Conservation (phyloP, 1,284 basidiomycete species). For the Naganishia cerealis region DNA sequence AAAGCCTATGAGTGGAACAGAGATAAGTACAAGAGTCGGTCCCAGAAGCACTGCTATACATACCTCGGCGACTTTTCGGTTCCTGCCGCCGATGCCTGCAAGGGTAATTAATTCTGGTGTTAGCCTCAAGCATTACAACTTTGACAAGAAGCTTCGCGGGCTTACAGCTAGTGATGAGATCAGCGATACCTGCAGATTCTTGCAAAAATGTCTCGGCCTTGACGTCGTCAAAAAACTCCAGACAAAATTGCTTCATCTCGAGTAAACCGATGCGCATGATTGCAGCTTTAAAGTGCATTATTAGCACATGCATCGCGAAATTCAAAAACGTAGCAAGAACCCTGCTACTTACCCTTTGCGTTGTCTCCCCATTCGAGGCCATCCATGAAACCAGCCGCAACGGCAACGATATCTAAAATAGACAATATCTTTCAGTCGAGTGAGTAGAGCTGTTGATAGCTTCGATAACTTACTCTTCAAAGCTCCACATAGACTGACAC, state of each 20-base stretch:
- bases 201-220: constrained; percentile 59
- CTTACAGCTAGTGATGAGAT: constrained; percentile 62
- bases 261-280: constrained; percentile 61
- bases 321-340: background rate
- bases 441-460: background rate
- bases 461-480: constrained; percentile 56
- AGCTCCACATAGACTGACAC: constrained; percentile 61
- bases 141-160: background rate
- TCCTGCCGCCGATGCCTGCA: constrained; percentile 59
- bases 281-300: constrained; percentile 51
- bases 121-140: background rate
- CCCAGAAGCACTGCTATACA: constrained; percentile 31
- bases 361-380: constrained; percentile 62
- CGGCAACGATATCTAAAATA: constrained; percentile 56
- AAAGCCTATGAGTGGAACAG: constrained; percentile 54
- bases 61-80: constrained; percentile 54
- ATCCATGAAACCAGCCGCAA: constrained; percentile 61
- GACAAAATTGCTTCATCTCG: constrained; percentile 58
- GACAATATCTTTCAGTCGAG: background rate
- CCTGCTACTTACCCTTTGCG: constrained; percentile 55
- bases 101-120: background rate
- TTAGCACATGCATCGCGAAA: constrained; percentile 1
- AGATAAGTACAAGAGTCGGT: background rate
- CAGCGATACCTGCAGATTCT: constrained; percentile 60
- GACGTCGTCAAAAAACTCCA: constrained; percentile 60